Base-by-base conservation (phyloP, 1,284 basidiomycete species). In the Microbotryum silenes-acaulis region DNA sequence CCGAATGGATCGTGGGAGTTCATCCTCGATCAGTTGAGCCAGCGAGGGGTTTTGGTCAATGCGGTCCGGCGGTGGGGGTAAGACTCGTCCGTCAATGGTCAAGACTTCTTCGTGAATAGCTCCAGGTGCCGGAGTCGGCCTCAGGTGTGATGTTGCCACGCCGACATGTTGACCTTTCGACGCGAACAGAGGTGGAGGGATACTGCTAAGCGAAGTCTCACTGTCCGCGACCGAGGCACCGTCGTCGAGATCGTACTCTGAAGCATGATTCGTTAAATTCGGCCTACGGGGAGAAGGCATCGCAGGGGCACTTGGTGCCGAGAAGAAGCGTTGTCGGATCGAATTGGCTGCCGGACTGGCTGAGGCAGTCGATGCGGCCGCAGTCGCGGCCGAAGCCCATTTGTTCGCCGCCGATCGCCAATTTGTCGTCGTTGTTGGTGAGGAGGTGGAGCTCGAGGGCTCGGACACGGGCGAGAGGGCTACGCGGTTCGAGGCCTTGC, bases 201-300 rank as follows among this genome's bases (percentile, higher is more conserved):
- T 31, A 8, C 49, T 6, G 21, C 25, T 44, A 0, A 42, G 37
- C 10, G 48, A 49, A 8, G 42, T 18, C 18, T 66, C 52, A 21
- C 58, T 59, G 4, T 61, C 62, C 18, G 54, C 57, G 21, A 47
- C 44, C 6, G 63, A 63, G 0, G 64, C 60, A 6, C 47, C 44
- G 1, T 61, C 60, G 49, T 68, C 66, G 50, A 63, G 55, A 33
- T 65, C 62, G 37, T 55, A 64, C 8, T 66, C 65, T 37, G 46
- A n/a, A 1, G 44, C 59, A 3, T 44, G 45, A 9, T 8, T 29
- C 37, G 37, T 42, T 12, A 42, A 14, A 42, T 14, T 42, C 12
- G 12, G 37, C 16, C 37, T 18, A 42, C 3, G 54, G 42, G 6
- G 51, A 21, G 4, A 56, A n/a, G 8, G 12, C 21, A 27, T 18